Conservation (phyloP, 176 grass and related monocot species). For the Metroxylon sagu region DNA sequence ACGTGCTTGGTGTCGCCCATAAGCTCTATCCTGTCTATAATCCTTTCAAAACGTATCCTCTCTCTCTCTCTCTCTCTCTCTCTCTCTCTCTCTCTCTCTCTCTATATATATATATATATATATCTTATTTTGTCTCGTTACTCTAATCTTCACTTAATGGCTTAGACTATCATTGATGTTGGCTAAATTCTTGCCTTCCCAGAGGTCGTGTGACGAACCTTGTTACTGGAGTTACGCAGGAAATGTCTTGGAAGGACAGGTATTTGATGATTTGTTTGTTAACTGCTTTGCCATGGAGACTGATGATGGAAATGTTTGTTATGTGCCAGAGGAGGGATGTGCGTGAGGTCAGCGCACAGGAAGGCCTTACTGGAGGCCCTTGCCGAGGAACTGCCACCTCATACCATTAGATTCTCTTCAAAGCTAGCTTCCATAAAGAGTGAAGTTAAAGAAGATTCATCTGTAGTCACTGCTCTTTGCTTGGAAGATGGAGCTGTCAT, state of each 20-base stretch:
- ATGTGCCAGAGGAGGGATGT: not conserved
- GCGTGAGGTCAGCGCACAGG: constrained; percentile 24
- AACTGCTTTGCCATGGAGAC: too few species aligned
- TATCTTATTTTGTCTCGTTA: too few species aligned
- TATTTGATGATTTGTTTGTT: not conserved
- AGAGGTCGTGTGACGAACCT: constrained; percentile 36
- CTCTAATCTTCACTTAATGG: too few species aligned
- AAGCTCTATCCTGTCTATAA: constrained; percentile 23
- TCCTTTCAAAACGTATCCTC: not conserved
- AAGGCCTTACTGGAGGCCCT: constrained; percentile 49
- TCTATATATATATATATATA: not conserved
- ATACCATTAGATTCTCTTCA: constrained; percentile 55
- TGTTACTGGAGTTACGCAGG: constrained; percentile 34
- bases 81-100: too few species aligned
- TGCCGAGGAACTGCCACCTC: constrained; percentile 47
- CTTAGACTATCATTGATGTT: not conserved
- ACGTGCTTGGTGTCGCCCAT: constrained; percentile 44
- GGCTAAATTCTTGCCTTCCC: not conserved
- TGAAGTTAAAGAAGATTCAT: constrained; percentile 7
- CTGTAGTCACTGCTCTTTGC: constrained; percentile 23
- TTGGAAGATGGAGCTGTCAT: constrained; percentile 53
- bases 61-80: too few species aligned
- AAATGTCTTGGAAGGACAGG: constrained; percentile 29
- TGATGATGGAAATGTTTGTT: too few species aligned
- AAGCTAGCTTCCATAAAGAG: constrained; percentile 41